Base-by-base conservation (phyloP, 2,329 filamentous ascomycete species). In the Trichoderma aggressivum region DNA sequence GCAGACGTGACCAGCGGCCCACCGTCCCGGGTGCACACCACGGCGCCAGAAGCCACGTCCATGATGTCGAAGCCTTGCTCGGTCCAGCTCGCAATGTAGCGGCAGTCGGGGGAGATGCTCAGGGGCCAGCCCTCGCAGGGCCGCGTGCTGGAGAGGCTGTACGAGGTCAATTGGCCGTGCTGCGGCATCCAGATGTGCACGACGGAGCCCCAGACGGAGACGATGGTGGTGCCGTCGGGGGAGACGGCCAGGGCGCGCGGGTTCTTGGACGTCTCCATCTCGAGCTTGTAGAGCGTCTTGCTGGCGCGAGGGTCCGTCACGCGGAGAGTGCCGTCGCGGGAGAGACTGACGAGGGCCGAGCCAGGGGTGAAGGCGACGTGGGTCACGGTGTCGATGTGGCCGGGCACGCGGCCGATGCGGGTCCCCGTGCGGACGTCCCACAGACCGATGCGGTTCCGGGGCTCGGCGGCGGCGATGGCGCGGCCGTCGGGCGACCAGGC, bases 51-150 rank as follows among this genome's bases (percentile, higher is more conserved):
- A 11, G 72, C 72, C 30, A 81, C 74, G 14, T 84, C 81, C 75
- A 81, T 81, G 21, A 84, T 74, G 26, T 84, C 82, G 66, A 84
- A 80, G 7, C 82, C 82, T 4, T 79, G 78, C 66, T 84, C 82
- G 0, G 80, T 84, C 71, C 82, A 77, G 72, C 80, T 82, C 21
- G 75, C 77, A 75, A 84, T 76, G 72, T 79, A 82, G 56, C 78
- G 73, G 28, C 79, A 79, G 72, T 84, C 81, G 2, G 80, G 75
- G 5, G 82, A 84, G 36, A 83, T 77, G 47, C 76, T 77, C 65
- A 84, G 74, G 24, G 82, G 82, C 81, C 81, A 84, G 30, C 82
- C 82, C 71, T 84, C 82, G 28, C 65, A 26, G 6, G 26, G n/a
- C 21, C 82, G 76, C n/a, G 79, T 76, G 3, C 76, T 71, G 68